Evolutionary conservation across 2,329 filamentous ascomycete genomes (phyloP).

Genomic region (Hymenoscyphus infarciens): DNA sequence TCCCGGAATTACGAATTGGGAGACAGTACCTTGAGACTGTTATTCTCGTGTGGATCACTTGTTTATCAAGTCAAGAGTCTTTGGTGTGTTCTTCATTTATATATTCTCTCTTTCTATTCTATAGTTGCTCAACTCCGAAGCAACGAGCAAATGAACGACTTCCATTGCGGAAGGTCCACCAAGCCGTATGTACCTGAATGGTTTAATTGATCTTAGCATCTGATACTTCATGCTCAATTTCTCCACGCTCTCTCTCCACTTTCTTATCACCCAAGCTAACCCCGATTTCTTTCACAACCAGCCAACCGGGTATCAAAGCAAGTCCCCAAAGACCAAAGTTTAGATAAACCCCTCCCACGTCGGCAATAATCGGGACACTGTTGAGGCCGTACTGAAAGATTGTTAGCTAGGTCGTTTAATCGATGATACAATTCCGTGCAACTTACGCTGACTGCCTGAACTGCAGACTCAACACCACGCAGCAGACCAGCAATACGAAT

Average conservation of each 20-base stretch:
- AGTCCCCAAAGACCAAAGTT: constrained; percentile 68
- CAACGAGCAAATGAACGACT: too few species aligned
- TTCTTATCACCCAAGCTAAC: constrained; percentile 29
- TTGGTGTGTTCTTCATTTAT: too few species aligned
- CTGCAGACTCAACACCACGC: constrained; percentile 67
- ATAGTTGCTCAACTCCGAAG: too few species aligned
- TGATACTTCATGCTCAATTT: background rate
- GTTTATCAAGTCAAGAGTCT: too few species aligned
- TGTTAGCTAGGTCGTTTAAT: background rate
- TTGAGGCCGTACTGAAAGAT: constrained; percentile 56
- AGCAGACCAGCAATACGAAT: constrained; percentile 66
- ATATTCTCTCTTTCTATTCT: too few species aligned
- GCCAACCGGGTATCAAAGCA: constrained; percentile 62
- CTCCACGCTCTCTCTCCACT: constrained; percentile 22
- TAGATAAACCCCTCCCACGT: constrained; percentile 64
- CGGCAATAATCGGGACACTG: constrained; percentile 57
- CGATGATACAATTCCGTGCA: background rate
- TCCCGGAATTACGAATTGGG: too few species aligned
- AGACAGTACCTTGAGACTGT: too few species aligned
- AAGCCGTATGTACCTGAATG: background rate
- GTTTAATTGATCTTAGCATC: background rate
- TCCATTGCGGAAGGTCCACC: background rate
- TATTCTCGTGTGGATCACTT: too few species aligned
- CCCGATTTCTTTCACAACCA: constrained; percentile 47
- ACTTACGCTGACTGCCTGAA: constrained; percentile 62